Conservation (phyloP, 169 alveolate species). For the Plasmodium gaboni region DNA sequence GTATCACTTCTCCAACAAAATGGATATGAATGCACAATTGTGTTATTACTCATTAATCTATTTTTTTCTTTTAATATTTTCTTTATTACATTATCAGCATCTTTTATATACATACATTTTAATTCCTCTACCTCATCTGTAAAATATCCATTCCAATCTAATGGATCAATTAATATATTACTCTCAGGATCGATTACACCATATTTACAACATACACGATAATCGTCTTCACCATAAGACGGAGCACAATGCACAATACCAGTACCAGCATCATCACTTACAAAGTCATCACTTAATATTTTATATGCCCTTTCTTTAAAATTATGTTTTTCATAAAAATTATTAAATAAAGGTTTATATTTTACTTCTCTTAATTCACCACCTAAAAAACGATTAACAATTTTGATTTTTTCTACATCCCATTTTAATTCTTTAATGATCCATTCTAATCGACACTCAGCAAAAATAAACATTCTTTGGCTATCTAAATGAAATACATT, state of each 20-base stretch:
- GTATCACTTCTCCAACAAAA: conserved; percentile 99
- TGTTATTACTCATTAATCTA: conserved; percentile 88
- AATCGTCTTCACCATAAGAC: conserved; percentile 98
- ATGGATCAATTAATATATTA: conserved; percentile 85
- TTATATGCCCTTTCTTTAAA: conserved; percentile 80
- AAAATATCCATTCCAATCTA: conserved; percentile 94
- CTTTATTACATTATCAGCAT: conserved; percentile 96
- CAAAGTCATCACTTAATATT: conserved; percentile 93
- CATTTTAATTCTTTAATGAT: conserved; percentile 80
- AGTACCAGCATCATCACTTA: conserved; percentile 95
- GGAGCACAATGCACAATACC: conserved; percentile 99
- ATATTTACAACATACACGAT: conserved; percentile 85
- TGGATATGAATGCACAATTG: conserved; percentile 96
- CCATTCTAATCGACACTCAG: conserved; percentile 90
- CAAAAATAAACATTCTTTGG: conserved; percentile 88
- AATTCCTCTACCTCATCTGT: conserved; percentile 87
- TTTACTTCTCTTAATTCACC: conserved; percentile 89
- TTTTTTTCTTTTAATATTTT: conserved; percentile 89
- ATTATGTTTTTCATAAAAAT: conserved; percentile 82
- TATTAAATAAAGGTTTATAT: conserved; percentile 94
- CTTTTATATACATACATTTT: conserved; percentile 94
- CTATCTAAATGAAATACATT: conserved; percentile 85
- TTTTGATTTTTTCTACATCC: conserved; percentile 78
- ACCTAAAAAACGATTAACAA: conserved; percentile 89
- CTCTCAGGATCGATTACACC: conserved; percentile 80